A percentile compares a stretch with the other conserved stretches of the same genome.
phyloP scores from a whole-genome alignment of 148 eudicot genomes.

The Camellia sinensis region DNA sequence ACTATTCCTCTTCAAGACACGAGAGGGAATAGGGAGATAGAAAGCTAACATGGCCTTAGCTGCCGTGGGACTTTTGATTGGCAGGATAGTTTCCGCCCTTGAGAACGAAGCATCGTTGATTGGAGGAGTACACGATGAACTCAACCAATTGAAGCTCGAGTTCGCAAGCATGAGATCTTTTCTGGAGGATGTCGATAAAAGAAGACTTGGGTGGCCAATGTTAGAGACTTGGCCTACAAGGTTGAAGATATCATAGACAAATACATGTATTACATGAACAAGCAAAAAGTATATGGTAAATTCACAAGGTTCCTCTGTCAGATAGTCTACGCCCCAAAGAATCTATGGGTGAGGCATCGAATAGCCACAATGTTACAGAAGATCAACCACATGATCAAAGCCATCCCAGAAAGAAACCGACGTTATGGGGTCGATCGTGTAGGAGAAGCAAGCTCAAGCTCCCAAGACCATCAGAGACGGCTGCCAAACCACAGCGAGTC shows the following conservation, averaged over 20 bases:
- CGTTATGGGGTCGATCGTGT: neutral
- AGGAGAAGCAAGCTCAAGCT: neutral
- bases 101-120: neutral
- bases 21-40: neutral
- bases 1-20: too few species aligned
- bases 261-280: neutral
- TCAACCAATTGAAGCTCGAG: neutral
- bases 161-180: slow-evolving; percentile 1
- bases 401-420: neutral
- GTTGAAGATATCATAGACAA: slow-evolving; percentile 14
- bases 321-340: neutral
- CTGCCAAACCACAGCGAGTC: neutral
- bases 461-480: too few species aligned
- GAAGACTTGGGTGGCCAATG: neutral
- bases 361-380: neutral
- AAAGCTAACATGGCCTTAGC: neutral
- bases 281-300: neutral
- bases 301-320: neutral
- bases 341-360: neutral
- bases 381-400: neutral
- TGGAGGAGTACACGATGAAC: neutral
- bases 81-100: neutral
- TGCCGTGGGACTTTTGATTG: neutral
- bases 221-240: neutral
- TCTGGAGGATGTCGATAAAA: neutral